Conservation (phyloP, 768 basidiomycete species). For the Butyriboletus loyo region DNA sequence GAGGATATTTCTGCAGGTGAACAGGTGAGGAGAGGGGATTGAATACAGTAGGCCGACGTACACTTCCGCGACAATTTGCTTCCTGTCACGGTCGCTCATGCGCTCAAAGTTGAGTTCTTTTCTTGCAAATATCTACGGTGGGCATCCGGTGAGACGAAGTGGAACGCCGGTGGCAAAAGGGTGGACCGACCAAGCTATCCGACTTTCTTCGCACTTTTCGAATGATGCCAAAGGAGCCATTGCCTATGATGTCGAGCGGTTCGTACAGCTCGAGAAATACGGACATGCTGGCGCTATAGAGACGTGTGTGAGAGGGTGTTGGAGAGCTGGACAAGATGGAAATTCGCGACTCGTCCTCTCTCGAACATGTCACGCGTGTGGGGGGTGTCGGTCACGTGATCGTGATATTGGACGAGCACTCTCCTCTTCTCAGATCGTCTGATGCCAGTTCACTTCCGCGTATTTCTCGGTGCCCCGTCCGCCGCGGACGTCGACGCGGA, state of each 20-base stretch:
- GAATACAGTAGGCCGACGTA: constrained; percentile 40
- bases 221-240: constrained; percentile 97
- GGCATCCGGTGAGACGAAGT: neutral
- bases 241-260: constrained; percentile 88
- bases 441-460: constrained; percentile 41
- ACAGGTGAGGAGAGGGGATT: neutral
- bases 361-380: constrained; percentile 29
- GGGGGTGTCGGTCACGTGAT: constrained; percentile 24
- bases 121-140: constrained; percentile 71
- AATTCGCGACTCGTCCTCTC: constrained; percentile 7
- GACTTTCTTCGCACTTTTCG: constrained; percentile 85
- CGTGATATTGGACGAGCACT: constrained; percentile 20
- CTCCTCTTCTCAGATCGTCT: no score
- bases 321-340: constrained; percentile 17
- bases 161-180: constrained; percentile 4
- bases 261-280: constrained; percentile 76
- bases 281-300: constrained; percentile 18
- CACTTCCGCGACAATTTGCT: constrained; percentile 98
- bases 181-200: constrained; percentile 70
- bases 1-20: constrained; percentile 75
- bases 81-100: constrained; percentile 93
- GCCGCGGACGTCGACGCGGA: constrained; percentile 35
- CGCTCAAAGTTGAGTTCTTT: constrained; percentile 98
- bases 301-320: neutral
- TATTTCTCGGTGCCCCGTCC: constrained; percentile 51